Percentiles rank a stretch among this genome's conserved stretches.
Conservation (phyloP, 495 filamentous ascomycete species). For the Mycothermus thermophilus region DNA sequence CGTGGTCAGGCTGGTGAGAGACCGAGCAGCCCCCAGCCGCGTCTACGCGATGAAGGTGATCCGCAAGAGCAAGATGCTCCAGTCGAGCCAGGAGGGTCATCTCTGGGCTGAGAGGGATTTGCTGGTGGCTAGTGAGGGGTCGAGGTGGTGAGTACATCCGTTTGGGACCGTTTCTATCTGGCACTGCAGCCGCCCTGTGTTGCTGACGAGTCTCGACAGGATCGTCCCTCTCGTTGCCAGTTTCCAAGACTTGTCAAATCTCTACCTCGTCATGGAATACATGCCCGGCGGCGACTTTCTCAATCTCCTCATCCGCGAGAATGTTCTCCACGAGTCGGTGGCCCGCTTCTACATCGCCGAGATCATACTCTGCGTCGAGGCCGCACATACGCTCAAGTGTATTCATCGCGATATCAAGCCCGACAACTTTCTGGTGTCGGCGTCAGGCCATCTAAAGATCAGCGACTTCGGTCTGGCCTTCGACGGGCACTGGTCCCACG, state of each 20-base stretch:
- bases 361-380: conserved; percentile 91
- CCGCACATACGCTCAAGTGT: conserved; percentile 71
- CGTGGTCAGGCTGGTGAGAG: conserved; percentile 69
- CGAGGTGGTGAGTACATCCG: conserved; percentile 49
- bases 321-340: conserved; percentile 60
- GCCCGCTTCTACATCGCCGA: conserved; percentile 82
- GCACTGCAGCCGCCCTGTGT: not conserved
- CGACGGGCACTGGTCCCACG: conserved; percentile 88
- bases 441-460: conserved; percentile 83
- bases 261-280: conserved; percentile 95
- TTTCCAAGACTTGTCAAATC: conserved; percentile 69
- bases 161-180: not conserved
- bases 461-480: conserved; percentile 92
- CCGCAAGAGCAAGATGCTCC: conserved; percentile 79
- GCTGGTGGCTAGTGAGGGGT: conserved; percentile 68
- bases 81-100: conserved; percentile 82
- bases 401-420: conserved; percentile 95
- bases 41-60: conserved; percentile 97
- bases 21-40: conserved; percentile 42
- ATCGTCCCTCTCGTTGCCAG: conserved; percentile 77
- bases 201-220: conserved; percentile 19
- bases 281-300: conserved; percentile 94
- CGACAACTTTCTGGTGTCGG: conserved; percentile 85
- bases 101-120: conserved; percentile 85
- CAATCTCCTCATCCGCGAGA: conserved; percentile 67